A percentile compares a stretch with the other conserved stretches of the same genome.
These are phyloP conservation scores for Aspergillus saccharolyticus DNA, from an alignment of 495 filamentous ascomycete genomes.

Conservation along the genomic window DNA sequence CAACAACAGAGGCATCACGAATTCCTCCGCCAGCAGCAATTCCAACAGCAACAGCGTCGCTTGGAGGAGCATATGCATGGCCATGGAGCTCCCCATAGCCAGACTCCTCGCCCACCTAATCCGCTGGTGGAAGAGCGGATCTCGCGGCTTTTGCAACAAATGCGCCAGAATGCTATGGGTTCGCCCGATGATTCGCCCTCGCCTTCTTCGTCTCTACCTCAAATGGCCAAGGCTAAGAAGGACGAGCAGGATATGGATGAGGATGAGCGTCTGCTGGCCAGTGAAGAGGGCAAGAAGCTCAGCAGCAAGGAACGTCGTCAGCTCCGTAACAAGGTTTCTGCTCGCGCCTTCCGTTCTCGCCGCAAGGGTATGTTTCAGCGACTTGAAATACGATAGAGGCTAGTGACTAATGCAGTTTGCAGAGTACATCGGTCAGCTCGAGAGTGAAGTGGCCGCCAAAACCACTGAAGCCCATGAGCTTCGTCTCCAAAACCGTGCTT, in stretches of 20 bases:
- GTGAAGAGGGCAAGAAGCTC: conserved; percentile 96
- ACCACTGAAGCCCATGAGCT: conserved; percentile 68
- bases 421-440: conserved; percentile 96
- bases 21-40: conserved; percentile 55
- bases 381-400: not conserved
- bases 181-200: conserved; percentile 47
- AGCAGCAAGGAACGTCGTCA: conserved; percentile 91
- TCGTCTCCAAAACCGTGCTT: conserved; percentile 61
- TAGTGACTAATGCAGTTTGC: conserved; percentile 42
- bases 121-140: conserved; percentile 80
- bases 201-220: conserved; percentile 35
- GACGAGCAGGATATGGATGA: conserved; percentile 98
- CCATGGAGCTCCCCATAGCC: conserved; percentile 28
- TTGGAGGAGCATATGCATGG: conserved; percentile 32
- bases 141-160: conserved; percentile 75
- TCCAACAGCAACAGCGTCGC: conserved; percentile 31
- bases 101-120: conserved; percentile 51
- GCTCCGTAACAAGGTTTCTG: conserved; percentile 96
- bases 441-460: conserved; percentile 71
- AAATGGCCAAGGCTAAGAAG: conserved; percentile 66
- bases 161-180: conserved; percentile 61
- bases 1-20: conserved; percentile 65
- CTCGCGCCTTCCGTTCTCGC: conserved; percentile 88
- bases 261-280: conserved; percentile 86
- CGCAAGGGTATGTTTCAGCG: conserved; percentile 73